Evolutionary conservation across 2,329 filamentous ascomycete genomes (phyloP).

Genomic region (Escovopsis sp.): DNA sequence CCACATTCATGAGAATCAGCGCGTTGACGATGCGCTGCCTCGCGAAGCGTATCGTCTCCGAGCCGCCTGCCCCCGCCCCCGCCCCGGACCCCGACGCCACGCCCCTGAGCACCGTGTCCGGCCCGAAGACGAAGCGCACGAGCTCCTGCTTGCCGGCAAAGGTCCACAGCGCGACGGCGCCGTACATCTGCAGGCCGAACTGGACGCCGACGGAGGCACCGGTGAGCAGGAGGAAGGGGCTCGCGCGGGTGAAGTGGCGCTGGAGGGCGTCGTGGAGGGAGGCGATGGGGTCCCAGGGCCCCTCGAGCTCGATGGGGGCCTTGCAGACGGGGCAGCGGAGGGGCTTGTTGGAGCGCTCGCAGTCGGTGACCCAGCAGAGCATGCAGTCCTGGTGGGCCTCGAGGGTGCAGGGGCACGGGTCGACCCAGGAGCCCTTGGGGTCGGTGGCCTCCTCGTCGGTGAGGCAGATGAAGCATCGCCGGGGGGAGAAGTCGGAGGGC

Average conservation of each 20-base stretch:
- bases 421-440: conserved; percentile 51
- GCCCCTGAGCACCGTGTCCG: conserved; percentile 15
- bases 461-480: conserved; percentile 49
- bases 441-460: conserved; percentile 36
- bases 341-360: conserved; percentile 51
- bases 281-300: conserved; percentile 60
- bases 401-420: conserved; percentile 79
- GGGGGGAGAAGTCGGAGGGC: conserved; percentile 14
- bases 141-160: conserved; percentile 36
- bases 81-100: too few species aligned
- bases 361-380: conserved; percentile 84
- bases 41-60: conserved; percentile 11
- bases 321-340: conserved; percentile 86
- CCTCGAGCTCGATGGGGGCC: conserved; percentile 57
- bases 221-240: conserved; percentile 49
- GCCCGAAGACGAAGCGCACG: conserved; percentile 25
- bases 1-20: conserved; percentile 28
- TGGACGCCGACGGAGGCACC: conserved; percentile 35
- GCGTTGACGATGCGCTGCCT: conserved; percentile 18
- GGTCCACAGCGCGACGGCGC: conserved; percentile 30
- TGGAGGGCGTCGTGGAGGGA: conserved; percentile 46
- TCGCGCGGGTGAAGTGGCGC: conserved; percentile 34
- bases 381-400: conserved; percentile 84
- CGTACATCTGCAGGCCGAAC: conserved; percentile 38
- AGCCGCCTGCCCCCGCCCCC: too few species aligned